Conservation (phyloP, 306 rosid species). For the Casuarina cunninghamiana region DNA sequence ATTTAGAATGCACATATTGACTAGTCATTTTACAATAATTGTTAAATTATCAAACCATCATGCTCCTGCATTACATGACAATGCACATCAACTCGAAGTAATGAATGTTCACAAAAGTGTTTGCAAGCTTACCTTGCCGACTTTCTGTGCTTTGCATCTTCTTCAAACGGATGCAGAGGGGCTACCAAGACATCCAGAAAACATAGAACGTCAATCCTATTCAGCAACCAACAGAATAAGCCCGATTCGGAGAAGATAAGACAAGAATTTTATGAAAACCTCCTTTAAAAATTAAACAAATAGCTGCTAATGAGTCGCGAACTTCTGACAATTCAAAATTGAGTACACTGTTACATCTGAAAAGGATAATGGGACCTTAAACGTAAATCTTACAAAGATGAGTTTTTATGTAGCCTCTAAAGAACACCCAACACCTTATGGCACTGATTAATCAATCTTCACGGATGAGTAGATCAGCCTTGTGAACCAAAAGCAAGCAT, state of each 20-base stretch:
- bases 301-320: conserved; percentile 31
- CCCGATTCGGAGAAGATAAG: not conserved
- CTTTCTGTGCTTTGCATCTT: not conserved
- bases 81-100: no score
- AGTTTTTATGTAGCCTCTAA: conserved; percentile 37
- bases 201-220: not conserved
- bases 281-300: conserved; percentile 35
- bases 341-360: conserved; percentile 72
- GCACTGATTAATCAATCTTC: conserved; percentile 70
- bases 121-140: not conserved
- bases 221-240: not conserved
- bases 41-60: no score
- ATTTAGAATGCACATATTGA: no score
- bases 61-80: no score
- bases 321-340: conserved; percentile 62
- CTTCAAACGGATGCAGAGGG: not conserved
- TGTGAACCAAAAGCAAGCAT: conserved; percentile 96
- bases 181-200: not conserved
- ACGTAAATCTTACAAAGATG: conserved; percentile 59
- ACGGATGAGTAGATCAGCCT: conserved; percentile 98
- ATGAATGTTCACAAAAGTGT: no score
- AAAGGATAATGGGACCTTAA: conserved; percentile 45
- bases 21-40: no score
- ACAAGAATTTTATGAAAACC: not conserved
- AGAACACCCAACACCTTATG: conserved; percentile 24